Conservation (phyloP, 2,329 filamentous ascomycete species). For the Fonsecaea pugnacius region DNA sequence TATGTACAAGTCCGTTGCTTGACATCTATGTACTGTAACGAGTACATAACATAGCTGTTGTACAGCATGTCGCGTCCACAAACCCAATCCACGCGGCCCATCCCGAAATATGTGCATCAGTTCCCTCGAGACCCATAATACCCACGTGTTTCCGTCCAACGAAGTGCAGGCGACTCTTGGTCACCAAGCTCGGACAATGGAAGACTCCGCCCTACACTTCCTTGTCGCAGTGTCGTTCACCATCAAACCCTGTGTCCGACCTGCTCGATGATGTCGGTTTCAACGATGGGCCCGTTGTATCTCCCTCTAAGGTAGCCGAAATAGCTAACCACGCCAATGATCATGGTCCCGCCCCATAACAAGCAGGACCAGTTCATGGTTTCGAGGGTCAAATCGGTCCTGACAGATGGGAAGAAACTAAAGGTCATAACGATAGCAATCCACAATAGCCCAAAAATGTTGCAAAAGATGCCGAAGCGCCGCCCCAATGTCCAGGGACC, state of each 20-base stretch:
- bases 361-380: conserved; percentile 55
- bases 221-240: neutral
- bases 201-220: neutral
- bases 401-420: conserved; percentile 48
- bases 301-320: conserved; percentile 39
- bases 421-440: conserved; percentile 50
- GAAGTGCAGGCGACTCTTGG: neutral
- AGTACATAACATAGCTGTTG: no score
- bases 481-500: conserved; percentile 47
- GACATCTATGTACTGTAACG: neutral
- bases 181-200: neutral
- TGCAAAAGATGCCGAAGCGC: conserved; percentile 46
- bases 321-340: conserved; percentile 49
- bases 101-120: neutral
- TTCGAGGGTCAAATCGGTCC: conserved; percentile 39
- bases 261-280: conserved; percentile 33
- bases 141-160: neutral
- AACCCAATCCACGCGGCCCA: neutral
- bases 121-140: neutral
- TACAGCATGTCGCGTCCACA: neutral
- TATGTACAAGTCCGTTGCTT: neutral
- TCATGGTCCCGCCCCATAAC: conserved; percentile 47
- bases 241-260: conserved; percentile 20
- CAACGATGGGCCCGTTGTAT: conserved; percentile 41
- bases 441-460: conserved; percentile 49